These are phyloP conservation scores for Sphaerulina musiva DNA, from an alignment of 2,329 filamentous ascomycete species.

Conservation along the genomic window DNA sequence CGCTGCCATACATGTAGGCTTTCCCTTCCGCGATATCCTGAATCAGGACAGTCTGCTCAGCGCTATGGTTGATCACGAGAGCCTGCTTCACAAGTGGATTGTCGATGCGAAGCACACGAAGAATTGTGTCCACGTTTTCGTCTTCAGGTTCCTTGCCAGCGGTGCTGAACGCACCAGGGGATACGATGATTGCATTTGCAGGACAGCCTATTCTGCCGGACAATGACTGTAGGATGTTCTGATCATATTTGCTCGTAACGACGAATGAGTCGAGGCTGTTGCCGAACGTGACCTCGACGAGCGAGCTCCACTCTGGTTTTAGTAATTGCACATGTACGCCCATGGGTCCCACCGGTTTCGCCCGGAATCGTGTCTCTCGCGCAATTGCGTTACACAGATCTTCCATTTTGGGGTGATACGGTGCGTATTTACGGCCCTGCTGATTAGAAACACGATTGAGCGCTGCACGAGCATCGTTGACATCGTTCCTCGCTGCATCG, in stretches of 20 bases:
- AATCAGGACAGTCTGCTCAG: constrained; percentile 81
- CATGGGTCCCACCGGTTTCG: constrained; percentile 74
- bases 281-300: constrained; percentile 75
- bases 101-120: constrained; percentile 73
- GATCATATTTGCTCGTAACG: constrained; percentile 70
- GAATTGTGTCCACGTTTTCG: constrained; percentile 62
- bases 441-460: constrained; percentile 35
- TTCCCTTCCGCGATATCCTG: constrained; percentile 60
- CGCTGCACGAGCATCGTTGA: neutral
- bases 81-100: constrained; percentile 71
- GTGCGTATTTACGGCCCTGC: constrained; percentile 54
- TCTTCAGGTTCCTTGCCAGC: constrained; percentile 65
- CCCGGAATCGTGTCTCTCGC: constrained; percentile 60
- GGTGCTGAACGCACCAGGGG: constrained; percentile 50
- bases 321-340: constrained; percentile 69
- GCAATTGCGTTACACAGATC: constrained; percentile 62
- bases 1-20: constrained; percentile 56
- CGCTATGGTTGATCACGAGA: constrained; percentile 71
- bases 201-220: constrained; percentile 36
- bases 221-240: constrained; percentile 52
- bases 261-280: constrained; percentile 66
- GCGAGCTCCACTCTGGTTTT: constrained; percentile 73
- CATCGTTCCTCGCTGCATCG: constrained; percentile 16
- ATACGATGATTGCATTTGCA: constrained; percentile 65
- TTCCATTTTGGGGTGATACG: constrained; percentile 58